These are phyloP conservation scores for Sanghuangporus weigelae DNA, from an alignment of 1,284 basidiomycete species.

Conservation along the genomic window DNA sequence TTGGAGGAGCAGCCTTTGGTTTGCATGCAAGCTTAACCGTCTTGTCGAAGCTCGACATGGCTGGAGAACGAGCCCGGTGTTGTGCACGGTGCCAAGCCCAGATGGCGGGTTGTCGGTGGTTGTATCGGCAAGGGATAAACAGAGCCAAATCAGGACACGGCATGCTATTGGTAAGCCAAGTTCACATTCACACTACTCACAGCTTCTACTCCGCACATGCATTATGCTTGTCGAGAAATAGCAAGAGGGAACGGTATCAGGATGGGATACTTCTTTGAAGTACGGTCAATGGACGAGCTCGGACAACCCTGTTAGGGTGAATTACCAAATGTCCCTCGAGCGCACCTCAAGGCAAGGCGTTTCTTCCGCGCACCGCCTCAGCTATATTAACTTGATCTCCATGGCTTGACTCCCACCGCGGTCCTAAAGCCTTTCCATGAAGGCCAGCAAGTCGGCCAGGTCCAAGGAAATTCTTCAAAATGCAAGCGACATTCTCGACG, in stretches of 20 bases:
- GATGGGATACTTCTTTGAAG: too few relatives aligned
- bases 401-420: neutral
- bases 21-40: conserved; percentile 91
- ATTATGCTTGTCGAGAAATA: neutral
- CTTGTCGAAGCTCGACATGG: conserved; percentile 79
- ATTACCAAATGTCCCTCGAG: neutral
- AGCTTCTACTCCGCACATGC: neutral
- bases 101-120: neutral
- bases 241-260: neutral
- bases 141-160: neutral
- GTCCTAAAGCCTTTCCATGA: neutral
- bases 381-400: neutral
- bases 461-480: conserved; percentile 7
- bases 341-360: neutral
- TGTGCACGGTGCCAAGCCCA: neutral
- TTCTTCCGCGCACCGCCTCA: neutral
- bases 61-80: neutral
- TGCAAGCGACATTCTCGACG: neutral
- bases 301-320: neutral
- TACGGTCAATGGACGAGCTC: neutral
- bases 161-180: neutral
- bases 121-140: neutral
- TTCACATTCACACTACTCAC: neutral
- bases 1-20: conserved; percentile 90
- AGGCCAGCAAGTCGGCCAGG: neutral